Conservation (phyloP, 345 rosid genomes). For the Salix caprea region DNA sequence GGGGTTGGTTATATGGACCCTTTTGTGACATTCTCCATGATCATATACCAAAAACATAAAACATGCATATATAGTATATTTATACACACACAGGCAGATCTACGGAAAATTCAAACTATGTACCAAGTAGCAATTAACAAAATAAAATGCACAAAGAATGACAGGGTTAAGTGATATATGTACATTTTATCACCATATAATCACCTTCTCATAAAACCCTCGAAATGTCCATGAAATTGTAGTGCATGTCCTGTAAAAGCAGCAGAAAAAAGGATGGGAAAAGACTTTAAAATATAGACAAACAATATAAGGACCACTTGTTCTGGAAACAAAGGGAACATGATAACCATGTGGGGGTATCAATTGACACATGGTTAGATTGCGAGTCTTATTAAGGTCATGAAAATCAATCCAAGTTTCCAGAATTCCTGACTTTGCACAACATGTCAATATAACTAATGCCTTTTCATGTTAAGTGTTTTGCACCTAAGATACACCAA, state of each 20-base stretch:
- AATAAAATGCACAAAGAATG: background rate
- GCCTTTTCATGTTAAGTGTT: background rate
- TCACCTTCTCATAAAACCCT: conserved; percentile 74
- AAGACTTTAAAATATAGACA: background rate
- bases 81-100: background rate
- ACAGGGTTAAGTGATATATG: background rate
- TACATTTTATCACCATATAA: background rate
- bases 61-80: background rate
- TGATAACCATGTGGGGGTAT: background rate
- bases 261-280: background rate
- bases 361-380: background rate
- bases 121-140: background rate
- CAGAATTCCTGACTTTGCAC: background rate
- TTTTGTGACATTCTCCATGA: background rate
- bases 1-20: background rate
- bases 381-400: background rate
- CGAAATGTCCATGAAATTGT: conserved; percentile 80
- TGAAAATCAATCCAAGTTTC: background rate
- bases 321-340: background rate
- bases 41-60: background rate
- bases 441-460: background rate
- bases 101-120: background rate
- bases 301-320: background rate
- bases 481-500: background rate
- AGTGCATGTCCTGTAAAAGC: conserved; percentile 55